Evolutionary conservation across 179 eudicot genomes (phyloP), one percentile per base, ranked within the genome.

Genomic region (Carnegiea gigantea): DNA sequence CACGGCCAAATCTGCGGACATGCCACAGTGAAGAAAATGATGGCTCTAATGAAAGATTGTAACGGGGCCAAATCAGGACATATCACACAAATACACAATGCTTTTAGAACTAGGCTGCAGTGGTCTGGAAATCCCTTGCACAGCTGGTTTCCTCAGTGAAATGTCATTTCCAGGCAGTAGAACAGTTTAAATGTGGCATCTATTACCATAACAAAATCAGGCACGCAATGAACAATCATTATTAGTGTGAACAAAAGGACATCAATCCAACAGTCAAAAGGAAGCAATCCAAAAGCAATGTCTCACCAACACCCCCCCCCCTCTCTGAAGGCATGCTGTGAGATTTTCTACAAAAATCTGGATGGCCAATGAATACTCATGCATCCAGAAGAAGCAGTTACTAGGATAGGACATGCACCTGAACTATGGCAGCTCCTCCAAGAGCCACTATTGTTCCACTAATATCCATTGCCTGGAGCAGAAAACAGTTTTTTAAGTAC

Each of bases 341-440:
- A 46, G 43, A 46, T 54, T 13, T 23, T 76, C 44, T 40, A 30
- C 75, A 75, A 75, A 28, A 14, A 76, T 68, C 15, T 44, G 9
- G 78, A 79, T 74, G 14, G n/a, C 18, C 30, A 65, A 40, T 23
- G 30, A 15, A 76, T 23, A 62, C 14, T 49, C 44, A 1, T 12
- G 17, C 49, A 8, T 73, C 6, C 18, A 65, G 78, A 74, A 74
- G 46, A 23, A 80, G 49, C 15, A 30, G 73, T 44, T 70, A 78
- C 23, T 18, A 79, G 75, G 79, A 62, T 43, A 89, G 74, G 75
- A 78, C 73, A 81, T 80, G 83, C 85, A 95, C 99, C 99, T 95
- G 99, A 77, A 95, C 96, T 78, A 87, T 36, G 73, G 97, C 99
- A 79, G 99, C 99, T 80, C 94, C 95, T 74, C 90, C 93, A 78